Percentiles rank a stretch among this genome's conserved stretches.
Evolutionary conservation across 2,329 filamentous ascomycete species (phyloP).

Genomic region (Boeremia exigua): DNA sequence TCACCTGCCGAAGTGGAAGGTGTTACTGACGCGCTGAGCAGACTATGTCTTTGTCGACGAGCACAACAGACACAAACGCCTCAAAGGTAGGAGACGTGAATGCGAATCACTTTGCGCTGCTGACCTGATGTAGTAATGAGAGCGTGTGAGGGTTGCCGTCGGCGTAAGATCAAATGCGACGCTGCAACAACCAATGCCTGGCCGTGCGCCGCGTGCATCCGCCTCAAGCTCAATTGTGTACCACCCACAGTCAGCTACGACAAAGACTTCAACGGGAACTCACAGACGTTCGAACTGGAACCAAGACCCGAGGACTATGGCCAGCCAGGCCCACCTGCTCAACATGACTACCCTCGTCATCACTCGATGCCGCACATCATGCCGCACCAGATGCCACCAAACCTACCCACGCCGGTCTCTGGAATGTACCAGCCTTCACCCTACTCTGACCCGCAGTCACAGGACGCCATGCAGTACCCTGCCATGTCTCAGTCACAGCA

Average conservation of each 20-base stretch:
- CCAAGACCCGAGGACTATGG: constrained; percentile 49
- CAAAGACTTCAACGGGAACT: constrained; percentile 56
- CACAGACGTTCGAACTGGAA: constrained; percentile 51
- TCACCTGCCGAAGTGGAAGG: background rate
- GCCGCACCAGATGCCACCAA: constrained; percentile 37
- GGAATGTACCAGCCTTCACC: constrained; percentile 46
- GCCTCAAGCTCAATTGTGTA: constrained; percentile 90
- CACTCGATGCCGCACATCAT: constrained; percentile 39
- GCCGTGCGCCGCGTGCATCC: constrained; percentile 93
- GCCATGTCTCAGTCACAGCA: constrained; percentile 44
- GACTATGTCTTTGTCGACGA: constrained; percentile 99
- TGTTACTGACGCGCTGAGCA: constrained; percentile 50
- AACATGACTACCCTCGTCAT: constrained; percentile 50
- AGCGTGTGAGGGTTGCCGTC: constrained; percentile 92
- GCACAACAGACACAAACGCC: constrained; percentile 94
- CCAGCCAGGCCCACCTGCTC: constrained; percentile 44
- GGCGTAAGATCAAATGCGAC: constrained; percentile 98
- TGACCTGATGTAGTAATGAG: constrained; percentile 75
- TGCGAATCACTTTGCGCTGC: constrained; percentile 13
- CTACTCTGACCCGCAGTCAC: constrained; percentile 42
- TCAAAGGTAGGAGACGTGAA: constrained; percentile 72
- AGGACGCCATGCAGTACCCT: constrained; percentile 47
- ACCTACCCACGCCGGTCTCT: constrained; percentile 38
- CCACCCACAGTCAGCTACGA: constrained; percentile 84
- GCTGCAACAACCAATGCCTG: constrained; percentile 96